Base-by-base conservation (phyloP, 148 eudicot species). In the Rhododendron kiyosumense region DNA sequence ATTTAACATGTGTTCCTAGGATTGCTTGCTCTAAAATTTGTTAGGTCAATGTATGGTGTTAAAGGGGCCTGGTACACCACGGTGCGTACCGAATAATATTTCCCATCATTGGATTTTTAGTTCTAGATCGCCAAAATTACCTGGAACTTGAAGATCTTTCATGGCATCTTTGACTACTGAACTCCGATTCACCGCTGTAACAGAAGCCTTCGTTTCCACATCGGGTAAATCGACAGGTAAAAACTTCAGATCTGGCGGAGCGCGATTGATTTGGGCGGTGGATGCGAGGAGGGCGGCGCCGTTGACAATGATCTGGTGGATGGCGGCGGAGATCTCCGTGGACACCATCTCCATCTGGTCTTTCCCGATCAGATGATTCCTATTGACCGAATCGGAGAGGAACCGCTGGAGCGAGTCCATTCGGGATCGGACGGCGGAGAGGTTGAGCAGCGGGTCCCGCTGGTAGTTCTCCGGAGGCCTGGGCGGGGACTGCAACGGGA, bases 311-410 rank as follows among this genome's bases (percentile, higher is more conserved):
- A 88, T 85, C 54, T 91, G 90, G 79, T 92, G 95, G 87, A 96
- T 90, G 81, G 97, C 96, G 88, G 94, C 84, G 86, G 89, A 12
- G 79, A 96, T 89, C 88, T 96, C 96, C 86, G 92, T 26, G 73
- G 91, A 86, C 81, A 96, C 90, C 79, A 84, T 79, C 41, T 87
- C 89, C 87, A 92, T 85, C 71, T 93, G 93, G 45, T 83, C n/a
- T 18, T 54, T 46, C 3, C 87, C 88, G 78, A 94, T 88, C 71
- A 91, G 48, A 48, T 86, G 87, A 83, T 89, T 87, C 61, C 76
- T 5, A 85, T 85, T 88, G 89, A 95, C 88, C 28, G 98, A 91
- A 52, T 91, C 86, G n/a, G 91, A 82, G 32, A 95, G 93, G 89
- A 90, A 88, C 49, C 63, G 81, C 30, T 92, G 95, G 84, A 95